Base-by-base conservation (phyloP, 306 rosid genomes). In the Trifolium subterraneum region DNA sequence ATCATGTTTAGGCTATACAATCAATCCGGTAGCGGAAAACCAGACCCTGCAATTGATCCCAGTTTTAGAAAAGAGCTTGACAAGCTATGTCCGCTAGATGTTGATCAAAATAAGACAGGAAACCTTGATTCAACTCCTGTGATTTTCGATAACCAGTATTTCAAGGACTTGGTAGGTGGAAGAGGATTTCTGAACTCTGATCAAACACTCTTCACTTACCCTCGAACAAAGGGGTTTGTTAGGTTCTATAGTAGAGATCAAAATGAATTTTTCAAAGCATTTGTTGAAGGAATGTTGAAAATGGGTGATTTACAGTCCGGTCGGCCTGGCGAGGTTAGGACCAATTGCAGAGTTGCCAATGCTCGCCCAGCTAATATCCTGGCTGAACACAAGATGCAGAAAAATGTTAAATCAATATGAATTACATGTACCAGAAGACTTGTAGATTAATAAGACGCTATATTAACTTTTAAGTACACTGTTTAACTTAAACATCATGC, bases 1-100 rank as follows among this genome's bases (percentile, higher is more conserved):
- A 47, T 93, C 91, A 91, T 93, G 97, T 91, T 88, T 58, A 78
- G 98, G 68, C 85, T 93, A 7, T 93, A 93, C 84, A 93, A 91
- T 68, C 96, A 93, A 60, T 89, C 97, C 0, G 97, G 98, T 14
- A 76, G 78, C 0, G 94, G 97, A 35, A 79, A 4, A 33, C 91
- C 96, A 0, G 98, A 93, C 80, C 97, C 96, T 12, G 81, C 87
- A 20, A 64, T 93, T 6, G 94, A 88, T 0, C 89, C 88, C 0
- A 1, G 1, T 18, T 93, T 33, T 6, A 82, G 93, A 75, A 61
- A 68, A 68, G 78, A 87, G 79, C 88, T 93, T 7, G 0, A 84
- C 42, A 84, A 63, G 68, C 84, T 85, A 10, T 93, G 97, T 47
- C 97, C 97, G 0, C 51, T 68, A 14, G 44, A 68, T 33, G 96